Conservation (phyloP, 306 rosid genomes). For the Cicer pinnatifidum region DNA sequence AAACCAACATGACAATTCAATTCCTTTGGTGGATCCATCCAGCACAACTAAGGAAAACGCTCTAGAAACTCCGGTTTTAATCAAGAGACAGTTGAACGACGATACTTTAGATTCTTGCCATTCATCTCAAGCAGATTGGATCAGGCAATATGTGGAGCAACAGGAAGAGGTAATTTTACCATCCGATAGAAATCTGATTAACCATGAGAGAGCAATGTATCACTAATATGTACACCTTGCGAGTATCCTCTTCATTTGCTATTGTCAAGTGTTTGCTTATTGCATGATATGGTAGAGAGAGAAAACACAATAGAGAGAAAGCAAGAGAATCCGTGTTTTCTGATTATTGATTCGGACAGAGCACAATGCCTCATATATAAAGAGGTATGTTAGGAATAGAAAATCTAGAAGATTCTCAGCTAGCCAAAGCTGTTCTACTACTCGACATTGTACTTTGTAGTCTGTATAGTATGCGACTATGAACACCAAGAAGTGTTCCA, state of each 20-base stretch:
- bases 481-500: not conserved
- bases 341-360: not conserved
- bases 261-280: constrained; percentile 28
- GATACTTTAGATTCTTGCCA: constrained; percentile 66
- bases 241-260: constrained; percentile 13
- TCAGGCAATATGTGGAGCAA: constrained; percentile 77
- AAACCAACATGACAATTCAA: constrained; percentile 59
- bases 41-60: constrained; percentile 54
- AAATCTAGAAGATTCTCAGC: not conserved
- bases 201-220: constrained; percentile 11
- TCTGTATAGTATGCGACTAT: not conserved
- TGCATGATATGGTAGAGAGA: not conserved
- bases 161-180: constrained; percentile 70
- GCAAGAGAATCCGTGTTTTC: not conserved
- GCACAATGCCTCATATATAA: not conserved
- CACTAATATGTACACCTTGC: constrained; percentile 4
- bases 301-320: not conserved
- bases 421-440: not conserved
- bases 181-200: constrained; percentile 21
- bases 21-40: constrained; percentile 50
- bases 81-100: constrained; percentile 62
- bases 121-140: constrained; percentile 94
- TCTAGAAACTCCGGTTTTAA: constrained; percentile 58
- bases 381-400: not conserved
- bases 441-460: not conserved